A percentile compares a stretch with the other conserved stretches of the same genome.
These are phyloP conservation scores for Mentha longifolia DNA, from an alignment of 257 asterid genomes.

Conservation along the genomic window DNA sequence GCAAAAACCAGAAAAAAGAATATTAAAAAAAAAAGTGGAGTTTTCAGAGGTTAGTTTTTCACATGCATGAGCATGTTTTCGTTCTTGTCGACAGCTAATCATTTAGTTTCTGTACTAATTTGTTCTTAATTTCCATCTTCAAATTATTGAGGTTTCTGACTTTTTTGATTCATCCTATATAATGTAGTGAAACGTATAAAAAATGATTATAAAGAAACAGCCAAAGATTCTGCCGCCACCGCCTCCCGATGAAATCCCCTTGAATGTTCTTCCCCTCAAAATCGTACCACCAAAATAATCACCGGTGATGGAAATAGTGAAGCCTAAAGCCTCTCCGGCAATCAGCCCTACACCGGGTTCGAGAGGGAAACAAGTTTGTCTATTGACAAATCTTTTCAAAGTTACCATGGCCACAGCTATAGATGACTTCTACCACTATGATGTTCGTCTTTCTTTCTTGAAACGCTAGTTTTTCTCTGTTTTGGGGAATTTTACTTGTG, in stretches of 20 bases:
- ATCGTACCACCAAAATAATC: constrained; percentile 16
- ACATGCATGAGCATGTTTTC: neutral
- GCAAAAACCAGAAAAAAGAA: neutral
- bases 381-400: constrained; percentile 48
- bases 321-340: constrained; percentile 16
- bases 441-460: constrained; percentile 31
- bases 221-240: constrained; percentile 33
- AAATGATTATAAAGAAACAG: constrained; percentile 32
- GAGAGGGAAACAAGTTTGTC: constrained; percentile 46
- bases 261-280: constrained; percentile 32
- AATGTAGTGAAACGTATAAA: neutral
- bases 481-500: neutral
- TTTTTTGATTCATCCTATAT: neutral
- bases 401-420: constrained; percentile 33
- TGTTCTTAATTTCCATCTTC: neutral
- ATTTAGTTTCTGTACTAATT: neutral
- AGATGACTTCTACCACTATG: constrained; percentile 44
- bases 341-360: constrained; percentile 25
- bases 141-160: too few relatives aligned
- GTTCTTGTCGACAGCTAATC: neutral
- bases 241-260: constrained; percentile 39
- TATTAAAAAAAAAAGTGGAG: neutral
- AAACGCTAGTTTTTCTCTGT: constrained; percentile 22
- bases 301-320: constrained; percentile 27
- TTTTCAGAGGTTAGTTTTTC: constrained; percentile 3